Conservation (phyloP, 2,329 filamentous ascomycete species). For the Graphiopsis chlorocephala region DNA sequence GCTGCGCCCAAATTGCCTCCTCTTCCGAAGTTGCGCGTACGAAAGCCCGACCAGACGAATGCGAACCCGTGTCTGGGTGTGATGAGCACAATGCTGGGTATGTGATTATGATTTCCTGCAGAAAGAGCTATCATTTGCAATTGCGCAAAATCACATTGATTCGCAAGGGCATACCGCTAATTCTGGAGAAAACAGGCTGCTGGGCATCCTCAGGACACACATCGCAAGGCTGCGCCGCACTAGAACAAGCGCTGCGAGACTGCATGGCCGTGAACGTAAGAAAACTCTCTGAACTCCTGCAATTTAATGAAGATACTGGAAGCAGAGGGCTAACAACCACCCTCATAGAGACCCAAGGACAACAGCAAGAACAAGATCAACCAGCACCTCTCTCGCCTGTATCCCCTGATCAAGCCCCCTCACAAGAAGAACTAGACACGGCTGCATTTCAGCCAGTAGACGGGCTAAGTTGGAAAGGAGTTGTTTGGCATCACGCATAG, state of each 20-base stretch:
- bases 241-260: constrained; percentile 60
- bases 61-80: constrained; percentile 63
- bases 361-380: constrained; percentile 79
- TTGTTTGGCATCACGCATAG: constrained; percentile 13
- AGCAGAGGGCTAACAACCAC: neutral
- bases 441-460: neutral
- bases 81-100: constrained; percentile 67
- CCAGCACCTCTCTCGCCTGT: constrained; percentile 79
- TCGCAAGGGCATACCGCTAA: neutral
- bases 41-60: constrained; percentile 60
- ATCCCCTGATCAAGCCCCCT: constrained; percentile 68
- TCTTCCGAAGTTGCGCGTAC: constrained; percentile 62
- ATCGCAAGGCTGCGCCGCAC: constrained; percentile 56
- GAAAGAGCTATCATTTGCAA: neutral
- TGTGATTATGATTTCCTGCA: constrained; percentile 22
- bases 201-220: constrained; percentile 78
- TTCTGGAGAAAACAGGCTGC: constrained; percentile 57
- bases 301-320: neutral
- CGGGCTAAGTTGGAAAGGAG: neutral
- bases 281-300: neutral
- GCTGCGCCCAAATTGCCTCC: constrained; percentile 54
- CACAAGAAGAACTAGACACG: constrained; percentile 63
- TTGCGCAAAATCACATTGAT: neutral
- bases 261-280: constrained; percentile 80
- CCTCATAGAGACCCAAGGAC: constrained; percentile 52